Conservation (phyloP, 257 asterid species). For the Fraxinus pennsylvanica region DNA sequence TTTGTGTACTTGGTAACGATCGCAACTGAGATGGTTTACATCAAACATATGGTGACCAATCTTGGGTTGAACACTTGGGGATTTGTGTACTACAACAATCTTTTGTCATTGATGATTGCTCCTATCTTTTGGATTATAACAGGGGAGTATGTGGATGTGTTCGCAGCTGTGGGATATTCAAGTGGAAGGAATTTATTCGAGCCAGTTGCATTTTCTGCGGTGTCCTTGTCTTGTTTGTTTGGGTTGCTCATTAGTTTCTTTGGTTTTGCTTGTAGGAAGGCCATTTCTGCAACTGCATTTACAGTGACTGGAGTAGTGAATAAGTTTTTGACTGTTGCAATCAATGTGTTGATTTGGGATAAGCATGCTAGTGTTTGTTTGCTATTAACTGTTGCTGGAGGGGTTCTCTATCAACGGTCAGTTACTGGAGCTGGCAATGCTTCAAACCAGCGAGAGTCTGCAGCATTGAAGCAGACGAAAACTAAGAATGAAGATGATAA, state of each 20-base stretch:
- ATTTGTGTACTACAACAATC: conserved; percentile 79
- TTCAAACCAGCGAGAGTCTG: conserved; percentile 43
- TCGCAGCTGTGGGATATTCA: conserved; percentile 49
- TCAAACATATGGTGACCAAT: conserved; percentile 95
- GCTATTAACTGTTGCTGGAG: conserved; percentile 80
- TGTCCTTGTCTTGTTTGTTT: conserved; percentile 80
- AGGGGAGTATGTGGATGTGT: conserved; percentile 82
- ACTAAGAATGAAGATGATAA: conserved; percentile 32
- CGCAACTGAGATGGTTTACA: conserved; percentile 96
- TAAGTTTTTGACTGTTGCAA: conserved; percentile 87
- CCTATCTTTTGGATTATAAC: conserved; percentile 87
- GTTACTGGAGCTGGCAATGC: conserved; percentile 60
- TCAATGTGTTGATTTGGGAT: conserved; percentile 95
- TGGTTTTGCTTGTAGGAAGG: conserved; percentile 93
- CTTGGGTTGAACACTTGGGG: conserved; percentile 97
- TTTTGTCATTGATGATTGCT: conserved; percentile 88
- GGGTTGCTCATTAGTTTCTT: conserved; percentile 97
- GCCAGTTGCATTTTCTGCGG: conserved; percentile 66
- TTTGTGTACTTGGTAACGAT: conserved; percentile 84
- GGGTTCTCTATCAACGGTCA: conserved; percentile 91
- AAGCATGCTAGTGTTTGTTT: conserved; percentile 87
- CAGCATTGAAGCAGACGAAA: conserved; percentile 38
- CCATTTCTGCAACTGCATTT: conserved; percentile 92
- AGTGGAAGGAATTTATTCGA: conserved; percentile 49
- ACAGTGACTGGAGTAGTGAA: conserved; percentile 97